These are phyloP conservation scores for Scutellaria galericulata DNA, from an alignment of 257 asterid genomes.

Conservation along the genomic window DNA sequence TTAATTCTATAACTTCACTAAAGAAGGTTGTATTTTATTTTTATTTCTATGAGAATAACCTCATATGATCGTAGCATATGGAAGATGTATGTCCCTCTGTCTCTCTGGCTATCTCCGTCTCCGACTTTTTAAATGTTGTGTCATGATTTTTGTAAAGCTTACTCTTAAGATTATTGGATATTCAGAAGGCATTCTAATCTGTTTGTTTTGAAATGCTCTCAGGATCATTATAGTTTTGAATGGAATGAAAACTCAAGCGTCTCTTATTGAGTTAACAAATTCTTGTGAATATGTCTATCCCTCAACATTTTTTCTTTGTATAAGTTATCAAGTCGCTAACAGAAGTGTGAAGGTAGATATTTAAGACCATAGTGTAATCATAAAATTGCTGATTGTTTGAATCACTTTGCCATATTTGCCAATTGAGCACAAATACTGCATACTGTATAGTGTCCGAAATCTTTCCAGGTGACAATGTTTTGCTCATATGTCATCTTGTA, in stretches of 20 bases:
- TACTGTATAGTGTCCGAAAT: not conserved
- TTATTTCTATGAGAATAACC: not conserved
- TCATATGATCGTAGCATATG: not conserved
- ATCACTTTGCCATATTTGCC: not conserved
- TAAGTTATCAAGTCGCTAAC: not conserved
- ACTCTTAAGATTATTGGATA: not conserved
- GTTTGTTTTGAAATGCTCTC: not conserved
- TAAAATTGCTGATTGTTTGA: no score
- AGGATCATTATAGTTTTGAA: not conserved
- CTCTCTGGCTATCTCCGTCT: not conserved
- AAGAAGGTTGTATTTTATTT: not conserved
- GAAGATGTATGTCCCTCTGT: not conserved
- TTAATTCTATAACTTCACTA: not conserved
- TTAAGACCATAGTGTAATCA: no score
- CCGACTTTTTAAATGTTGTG: not conserved
- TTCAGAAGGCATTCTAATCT: not conserved
- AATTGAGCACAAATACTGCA: slow-evolving; percentile 4
- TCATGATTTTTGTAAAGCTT: not conserved
- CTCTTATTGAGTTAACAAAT: no score
- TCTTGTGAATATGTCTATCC: not conserved
- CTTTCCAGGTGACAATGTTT: not conserved
- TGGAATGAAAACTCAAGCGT: not conserved
- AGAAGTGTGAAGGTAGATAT: no score
- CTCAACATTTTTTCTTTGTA: not conserved
- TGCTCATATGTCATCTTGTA: slow-evolving; percentile 2